Percentiles rank a stretch among this genome's conserved stretches.
phyloP scores from a whole-genome alignment of 2,329 filamentous ascomycete genomes.

The Tympanopsis confertula region DNA sequence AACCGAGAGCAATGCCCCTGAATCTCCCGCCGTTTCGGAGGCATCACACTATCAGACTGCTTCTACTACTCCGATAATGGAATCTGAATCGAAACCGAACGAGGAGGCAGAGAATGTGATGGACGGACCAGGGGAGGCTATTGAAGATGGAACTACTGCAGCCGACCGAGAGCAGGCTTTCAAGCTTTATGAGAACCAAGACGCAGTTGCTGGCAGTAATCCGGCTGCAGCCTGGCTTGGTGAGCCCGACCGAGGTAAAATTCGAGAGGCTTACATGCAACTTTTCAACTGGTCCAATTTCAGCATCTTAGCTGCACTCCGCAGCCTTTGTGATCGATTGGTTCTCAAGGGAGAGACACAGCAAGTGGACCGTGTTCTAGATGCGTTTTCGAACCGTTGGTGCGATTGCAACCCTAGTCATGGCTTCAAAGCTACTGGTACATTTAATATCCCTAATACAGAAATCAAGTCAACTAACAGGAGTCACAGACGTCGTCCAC shows the following conservation, averaged over 20 bases:
- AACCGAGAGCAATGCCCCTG: too few species aligned
- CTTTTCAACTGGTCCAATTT: slow-evolving; percentile 52
- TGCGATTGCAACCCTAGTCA: slow-evolving; percentile 56
- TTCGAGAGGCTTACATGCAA: slow-evolving; percentile 44
- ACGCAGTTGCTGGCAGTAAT: slow-evolving; percentile 39
- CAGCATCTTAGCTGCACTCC: slow-evolving; percentile 48
- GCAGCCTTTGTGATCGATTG: slow-evolving; percentile 47
- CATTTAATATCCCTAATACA: slow-evolving; percentile 12
- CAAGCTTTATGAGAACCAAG: slow-evolving; percentile 46
- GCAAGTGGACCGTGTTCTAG: slow-evolving; percentile 57
- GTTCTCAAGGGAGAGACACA: slow-evolving; percentile 56
- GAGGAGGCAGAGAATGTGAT: too few species aligned
- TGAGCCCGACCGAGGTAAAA: slow-evolving; percentile 14
- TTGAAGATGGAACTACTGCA: slow-evolving; percentile 18
- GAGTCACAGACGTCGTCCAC: slow-evolving; percentile 51
- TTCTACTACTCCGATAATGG: too few species aligned
- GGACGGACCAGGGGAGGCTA: too few species aligned
- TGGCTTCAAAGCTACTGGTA: slow-evolving; percentile 53
- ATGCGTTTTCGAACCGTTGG: slow-evolving; percentile 55
- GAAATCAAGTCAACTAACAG: too few species aligned
- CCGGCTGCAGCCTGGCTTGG: slow-evolving; percentile 52
- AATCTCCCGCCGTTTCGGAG: too few species aligned
- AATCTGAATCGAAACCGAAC: too few species aligned
- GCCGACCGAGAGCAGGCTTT: slow-evolving; percentile 42
- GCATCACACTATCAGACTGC: too few species aligned